A percentile compares a stretch with the other conserved stretches of the same genome.
Conservation (phyloP, 345 rosid species). For the sweet orange (Citrus sinensis) region DVS_A1.0 CM039165.1:38861001-38861500, state of each 20-base stretch:
- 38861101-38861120: slow-evolving; percentile 49
- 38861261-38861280: slow-evolving; percentile 51
- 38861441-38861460: slow-evolving; percentile 77
- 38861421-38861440: slow-evolving; percentile 77
- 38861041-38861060: slow-evolving; percentile 46
- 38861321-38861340: slow-evolving; percentile 75
- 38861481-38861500: slow-evolving; percentile 26
- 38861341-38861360: slow-evolving; percentile 80
- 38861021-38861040: slow-evolving; percentile 34
- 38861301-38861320: slow-evolving; percentile 27
- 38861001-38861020: background rate
- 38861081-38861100: slow-evolving; percentile 75
- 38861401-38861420: slow-evolving; percentile 90
- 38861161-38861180: slow-evolving; percentile 71
- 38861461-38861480: slow-evolving; percentile 31
- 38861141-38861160: slow-evolving; percentile 58
- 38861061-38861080: slow-evolving; percentile 87
- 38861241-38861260: slow-evolving; percentile 72
- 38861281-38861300: slow-evolving; percentile 47
- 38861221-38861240: slow-evolving; percentile 59
- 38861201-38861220: slow-evolving; percentile 53
- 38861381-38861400: slow-evolving; percentile 84
- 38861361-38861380: slow-evolving; percentile 79
- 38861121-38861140: slow-evolving; percentile 54
- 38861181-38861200: slow-evolving; percentile 78